Percentiles rank a stretch among this genome's conserved stretches.
These are phyloP conservation scores for Aspergillus glaucus DNA, from an alignment of 2,329 filamentous ascomycete genomes.

Conservation along the genomic window DNA sequence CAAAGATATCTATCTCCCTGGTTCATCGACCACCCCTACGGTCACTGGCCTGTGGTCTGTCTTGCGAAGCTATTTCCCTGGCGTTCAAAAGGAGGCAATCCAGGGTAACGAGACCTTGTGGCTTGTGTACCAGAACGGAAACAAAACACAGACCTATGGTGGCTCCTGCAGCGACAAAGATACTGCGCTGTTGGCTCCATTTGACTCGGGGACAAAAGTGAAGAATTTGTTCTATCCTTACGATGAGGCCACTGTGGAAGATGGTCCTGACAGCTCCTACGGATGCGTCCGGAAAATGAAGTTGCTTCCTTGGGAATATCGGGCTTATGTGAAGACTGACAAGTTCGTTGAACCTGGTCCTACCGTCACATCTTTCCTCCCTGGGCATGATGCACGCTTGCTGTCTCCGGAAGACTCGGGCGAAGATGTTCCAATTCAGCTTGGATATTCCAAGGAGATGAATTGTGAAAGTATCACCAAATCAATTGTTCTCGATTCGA, in stretches of 20 bases:
- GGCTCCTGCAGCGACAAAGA: conserved; percentile 50
- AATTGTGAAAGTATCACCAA: conserved; percentile 50
- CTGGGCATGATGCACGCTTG: conserved; percentile 56
- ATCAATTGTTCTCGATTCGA: conserved; percentile 48
- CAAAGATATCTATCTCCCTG: conserved; percentile 44
- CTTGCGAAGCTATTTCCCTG: conserved; percentile 45
- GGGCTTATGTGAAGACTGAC: conserved; percentile 51
- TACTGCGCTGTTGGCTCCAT: conserved; percentile 52
- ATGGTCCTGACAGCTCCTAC: conserved; percentile 42
- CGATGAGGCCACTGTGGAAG: conserved; percentile 48
- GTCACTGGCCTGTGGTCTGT: conserved; percentile 58
- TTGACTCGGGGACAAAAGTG: conserved; percentile 48
- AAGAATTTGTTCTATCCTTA: conserved; percentile 60
- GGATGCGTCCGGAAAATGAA: conserved; percentile 52
- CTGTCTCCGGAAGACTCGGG: conserved; percentile 42
- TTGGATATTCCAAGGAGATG: conserved; percentile 58
- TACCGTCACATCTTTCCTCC: conserved; percentile 54
- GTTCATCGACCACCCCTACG: conserved; percentile 47
- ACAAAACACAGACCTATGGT: conserved; percentile 46
- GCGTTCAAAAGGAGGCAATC: conserved; percentile 47
- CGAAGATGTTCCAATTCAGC: conserved; percentile 45
- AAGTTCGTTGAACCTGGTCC: conserved; percentile 48
- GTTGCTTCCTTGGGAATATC: conserved; percentile 53
- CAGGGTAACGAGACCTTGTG: conserved; percentile 42
- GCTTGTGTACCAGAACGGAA: conserved; percentile 42